Evolutionary conservation across 495 filamentous ascomycete genomes (phyloP).

Genomic region (Staphylotrichum longicolle): DNA sequence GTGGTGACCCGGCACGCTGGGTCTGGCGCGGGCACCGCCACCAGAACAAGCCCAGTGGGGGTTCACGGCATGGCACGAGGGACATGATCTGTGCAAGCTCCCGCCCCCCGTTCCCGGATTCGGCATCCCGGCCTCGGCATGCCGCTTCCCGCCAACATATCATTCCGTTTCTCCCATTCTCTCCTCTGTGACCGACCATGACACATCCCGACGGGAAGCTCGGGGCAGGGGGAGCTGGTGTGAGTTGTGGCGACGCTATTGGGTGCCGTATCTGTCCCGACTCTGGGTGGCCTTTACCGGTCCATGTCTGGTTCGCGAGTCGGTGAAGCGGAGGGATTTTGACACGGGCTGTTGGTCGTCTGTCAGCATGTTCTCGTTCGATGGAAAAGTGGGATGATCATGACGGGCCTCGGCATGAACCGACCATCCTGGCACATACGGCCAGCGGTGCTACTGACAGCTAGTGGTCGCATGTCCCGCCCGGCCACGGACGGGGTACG

Average conservation of each 20-base stretch:
- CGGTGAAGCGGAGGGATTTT: not conserved
- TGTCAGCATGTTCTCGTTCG: not conserved
- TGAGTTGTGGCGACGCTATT: slow-evolving; percentile 1
- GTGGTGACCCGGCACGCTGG: slow-evolving; percentile 10
- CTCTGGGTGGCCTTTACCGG: slow-evolving; percentile 8
- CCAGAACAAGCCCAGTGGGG: slow-evolving; percentile 2
- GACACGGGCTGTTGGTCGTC: slow-evolving; percentile 13
- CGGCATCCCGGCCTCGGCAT: slow-evolving; percentile 15
- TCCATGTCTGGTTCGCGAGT: slow-evolving; percentile 9
- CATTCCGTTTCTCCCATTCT: not conserved
- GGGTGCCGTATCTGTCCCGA: slow-evolving; percentile 2
- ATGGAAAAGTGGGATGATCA: not conserved
- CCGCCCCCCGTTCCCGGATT: slow-evolving; percentile 5
- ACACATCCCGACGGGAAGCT: slow-evolving; percentile 3
- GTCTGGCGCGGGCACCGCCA: not conserved
- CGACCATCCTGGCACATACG: not conserved
- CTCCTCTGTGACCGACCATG: not conserved
- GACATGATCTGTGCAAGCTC: not conserved
- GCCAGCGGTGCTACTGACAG: too few relatives aligned
- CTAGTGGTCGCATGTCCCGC: too few relatives aligned
- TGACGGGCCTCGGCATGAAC: not conserved
- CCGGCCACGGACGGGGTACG: too few relatives aligned
- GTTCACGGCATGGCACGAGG: slow-evolving; percentile 7
- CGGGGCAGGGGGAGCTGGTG: not conserved
- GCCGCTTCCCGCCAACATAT: not conserved